These are phyloP conservation scores for Malassezia caprae DNA, from an alignment of 1,284 basidiomycete genomes.

Conservation along the genomic window DNA sequence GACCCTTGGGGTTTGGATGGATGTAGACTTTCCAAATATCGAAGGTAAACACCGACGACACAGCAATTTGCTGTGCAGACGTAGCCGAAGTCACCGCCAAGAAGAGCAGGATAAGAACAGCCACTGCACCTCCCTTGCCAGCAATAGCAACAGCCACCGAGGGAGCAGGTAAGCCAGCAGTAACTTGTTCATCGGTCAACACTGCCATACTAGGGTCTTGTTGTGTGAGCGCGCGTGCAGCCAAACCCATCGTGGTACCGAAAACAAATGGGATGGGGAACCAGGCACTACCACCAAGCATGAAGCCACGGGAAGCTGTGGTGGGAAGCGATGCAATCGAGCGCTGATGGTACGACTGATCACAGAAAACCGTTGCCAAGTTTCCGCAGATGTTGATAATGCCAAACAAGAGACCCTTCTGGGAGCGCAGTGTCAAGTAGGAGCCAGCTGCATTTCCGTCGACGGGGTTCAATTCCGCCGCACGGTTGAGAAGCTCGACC, in stretches of 20 bases:
- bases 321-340: constrained; percentile 74
- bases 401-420: constrained; percentile 73
- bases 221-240: constrained; percentile 48
- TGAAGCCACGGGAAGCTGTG: constrained; percentile 75
- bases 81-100: constrained; percentile 64
- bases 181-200: constrained; percentile 20
- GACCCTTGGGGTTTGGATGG: constrained; percentile 56
- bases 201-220: constrained; percentile 29
- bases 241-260: constrained; percentile 56
- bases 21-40: constrained; percentile 61
- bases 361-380: constrained; percentile 57
- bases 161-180: constrained; percentile 39
- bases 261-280: constrained; percentile 58
- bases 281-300: constrained; percentile 68
- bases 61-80: constrained; percentile 78
- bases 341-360: constrained; percentile 60
- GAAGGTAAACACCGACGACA: constrained; percentile 54
- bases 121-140: constrained; percentile 61
- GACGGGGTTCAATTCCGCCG: constrained; percentile 41
- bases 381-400: constrained; percentile 61
- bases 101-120: constrained; percentile 64
- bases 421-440: constrained; percentile 68
- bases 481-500: constrained; percentile 52
- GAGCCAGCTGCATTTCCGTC: constrained; percentile 17
- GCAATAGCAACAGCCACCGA: constrained; percentile 61